These are phyloP conservation scores for Pseudogymnoascus sp. DNA, from an alignment of 2,329 filamentous ascomycete genomes.

Conservation along the genomic window DNA sequence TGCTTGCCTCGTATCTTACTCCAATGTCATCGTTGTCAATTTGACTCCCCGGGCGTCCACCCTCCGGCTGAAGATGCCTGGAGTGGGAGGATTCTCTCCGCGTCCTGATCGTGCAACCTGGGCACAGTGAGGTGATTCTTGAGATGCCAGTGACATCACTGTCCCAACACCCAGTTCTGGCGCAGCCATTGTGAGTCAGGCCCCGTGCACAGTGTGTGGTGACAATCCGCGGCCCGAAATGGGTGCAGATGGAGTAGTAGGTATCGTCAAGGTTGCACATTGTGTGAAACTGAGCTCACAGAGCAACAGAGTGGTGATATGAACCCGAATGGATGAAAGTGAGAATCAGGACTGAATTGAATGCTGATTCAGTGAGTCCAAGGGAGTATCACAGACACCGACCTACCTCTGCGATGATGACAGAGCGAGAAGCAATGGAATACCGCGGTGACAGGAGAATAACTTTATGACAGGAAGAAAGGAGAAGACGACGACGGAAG, in stretches of 20 bases:
- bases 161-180: not conserved
- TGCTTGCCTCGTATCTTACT: conserved; percentile 3
- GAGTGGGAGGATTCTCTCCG: not conserved
- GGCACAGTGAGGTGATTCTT: not conserved
- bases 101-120: not conserved
- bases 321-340: not conserved
- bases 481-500: not conserved
- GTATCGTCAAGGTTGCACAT: conserved; percentile 3
- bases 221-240: not conserved
- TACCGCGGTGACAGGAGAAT: not conserved
- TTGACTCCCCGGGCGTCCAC: not conserved
- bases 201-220: not conserved
- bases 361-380: not conserved
- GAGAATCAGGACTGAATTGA: not conserved
- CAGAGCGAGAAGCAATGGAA: not conserved
- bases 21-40: not conserved
- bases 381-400: not conserved
- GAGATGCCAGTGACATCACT: not conserved
- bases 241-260: not conserved
- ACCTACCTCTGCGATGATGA: conserved; percentile 1
- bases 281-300: not conserved
- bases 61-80: not conserved
- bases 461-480: not conserved
- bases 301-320: not conserved
- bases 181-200: not conserved